Percentiles rank a stretch among this genome's conserved stretches.
These are phyloP conservation scores for Chaetomium sp. DNA, from an alignment of 2,329 filamentous ascomycete genomes.

Conservation along the genomic window DNA sequence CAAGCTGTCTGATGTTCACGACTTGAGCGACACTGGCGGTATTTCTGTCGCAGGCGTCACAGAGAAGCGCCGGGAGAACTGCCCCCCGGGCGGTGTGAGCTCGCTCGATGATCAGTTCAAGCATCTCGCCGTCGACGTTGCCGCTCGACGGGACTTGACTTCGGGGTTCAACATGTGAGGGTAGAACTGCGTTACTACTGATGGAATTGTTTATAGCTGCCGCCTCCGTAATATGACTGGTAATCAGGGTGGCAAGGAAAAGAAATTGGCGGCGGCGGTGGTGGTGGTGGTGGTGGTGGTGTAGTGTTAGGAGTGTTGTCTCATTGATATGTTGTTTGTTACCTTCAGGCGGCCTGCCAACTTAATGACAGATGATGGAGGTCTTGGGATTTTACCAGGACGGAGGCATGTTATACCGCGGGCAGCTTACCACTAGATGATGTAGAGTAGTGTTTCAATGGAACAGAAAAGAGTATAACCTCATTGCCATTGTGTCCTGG, in stretches of 20 bases:
- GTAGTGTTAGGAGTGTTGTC: conserved; percentile 10
- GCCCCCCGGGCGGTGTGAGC: conserved; percentile 32
- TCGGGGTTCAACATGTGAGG: conserved; percentile 14
- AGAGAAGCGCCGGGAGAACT: conserved; percentile 41
- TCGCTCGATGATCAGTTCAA: conserved; percentile 27
- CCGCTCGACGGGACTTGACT: conserved; percentile 13
- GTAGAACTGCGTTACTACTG: background rate
- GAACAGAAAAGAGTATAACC: conserved; percentile 9
- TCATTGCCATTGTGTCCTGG: no score
- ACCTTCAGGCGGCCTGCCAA: conserved; percentile 9
- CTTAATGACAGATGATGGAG: conserved; percentile 9
- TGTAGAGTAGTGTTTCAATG: conserved; percentile 21
- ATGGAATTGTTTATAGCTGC: background rate
- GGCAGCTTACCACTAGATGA: conserved; percentile 21
- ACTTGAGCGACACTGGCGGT: conserved; percentile 19
- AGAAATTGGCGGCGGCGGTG: background rate
- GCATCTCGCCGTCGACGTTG: conserved; percentile 15
- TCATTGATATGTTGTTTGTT: conserved; percentile 2
- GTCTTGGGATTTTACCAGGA: background rate
- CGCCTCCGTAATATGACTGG: background rate
- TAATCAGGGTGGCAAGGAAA: no score
- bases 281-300: background rate
- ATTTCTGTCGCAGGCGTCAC: conserved; percentile 17
- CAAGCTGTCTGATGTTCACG: conserved; percentile 28
- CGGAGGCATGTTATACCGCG: conserved; percentile 14